Evolutionary conservation across 371 early-diverging fungal species (phyloP).

Genomic region (Apophysomyces ossiformis): DNA sequence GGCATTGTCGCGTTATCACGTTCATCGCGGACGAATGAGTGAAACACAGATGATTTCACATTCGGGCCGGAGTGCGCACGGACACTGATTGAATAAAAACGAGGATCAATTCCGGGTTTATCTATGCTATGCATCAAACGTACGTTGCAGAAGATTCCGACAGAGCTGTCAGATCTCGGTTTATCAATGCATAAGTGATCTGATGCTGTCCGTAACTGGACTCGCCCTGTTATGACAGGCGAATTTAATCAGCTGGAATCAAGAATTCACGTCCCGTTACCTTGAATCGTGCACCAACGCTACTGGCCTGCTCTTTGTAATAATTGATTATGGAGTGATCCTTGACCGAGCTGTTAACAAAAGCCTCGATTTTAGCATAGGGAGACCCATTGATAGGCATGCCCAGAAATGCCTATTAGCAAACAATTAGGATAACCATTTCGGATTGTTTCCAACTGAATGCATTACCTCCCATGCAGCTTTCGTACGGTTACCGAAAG

Average conservation of each 20-base stretch:
- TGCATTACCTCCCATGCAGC: conserved; percentile 66
- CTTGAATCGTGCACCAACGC: conserved; percentile 40
- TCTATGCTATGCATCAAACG: background rate
- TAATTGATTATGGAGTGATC: conserved; percentile 44
- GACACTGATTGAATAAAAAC: conserved; percentile 53
- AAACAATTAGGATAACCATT: background rate
- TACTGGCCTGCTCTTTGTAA: conserved; percentile 35
- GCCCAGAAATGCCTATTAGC: conserved; percentile 21
- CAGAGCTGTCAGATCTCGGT: conserved; percentile 75
- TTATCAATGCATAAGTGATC: conserved; percentile 65
- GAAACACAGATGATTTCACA: conserved; percentile 76
- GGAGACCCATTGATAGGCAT: conserved; percentile 43
- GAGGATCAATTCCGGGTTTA: background rate
- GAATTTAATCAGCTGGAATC: background rate
- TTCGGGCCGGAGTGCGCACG: conserved; percentile 84
- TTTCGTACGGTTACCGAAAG: conserved; percentile 73
- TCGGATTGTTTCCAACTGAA: background rate
- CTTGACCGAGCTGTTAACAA: conserved; percentile 43
- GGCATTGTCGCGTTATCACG: conserved; percentile 81
- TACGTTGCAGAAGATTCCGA: conserved; percentile 75
- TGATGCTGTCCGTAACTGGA: conserved; percentile 66
- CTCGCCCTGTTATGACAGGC: conserved; percentile 27
- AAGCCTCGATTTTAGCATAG: conserved; percentile 37
- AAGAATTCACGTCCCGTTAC: conserved; percentile 8
- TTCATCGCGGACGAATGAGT: conserved; percentile 69